Evolutionary conservation across 2,329 filamentous ascomycete species (phyloP).

Genomic region (Paracorniculantispora psalliotae): DNA sequence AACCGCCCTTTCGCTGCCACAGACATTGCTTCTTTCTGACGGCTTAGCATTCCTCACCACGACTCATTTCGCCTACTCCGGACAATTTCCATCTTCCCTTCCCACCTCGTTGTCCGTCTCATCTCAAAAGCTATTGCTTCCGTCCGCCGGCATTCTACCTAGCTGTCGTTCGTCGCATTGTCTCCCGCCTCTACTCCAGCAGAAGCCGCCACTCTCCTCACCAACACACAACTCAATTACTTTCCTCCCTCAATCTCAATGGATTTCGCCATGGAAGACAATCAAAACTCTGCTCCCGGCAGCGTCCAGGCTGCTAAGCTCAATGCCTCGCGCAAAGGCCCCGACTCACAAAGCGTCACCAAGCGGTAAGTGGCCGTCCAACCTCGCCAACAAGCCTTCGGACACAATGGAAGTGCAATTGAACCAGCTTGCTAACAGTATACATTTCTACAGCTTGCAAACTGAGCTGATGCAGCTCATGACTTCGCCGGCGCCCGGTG

Average conservation of each 20-base stretch:
- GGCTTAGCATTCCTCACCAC: neutral
- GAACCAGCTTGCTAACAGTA: neutral
- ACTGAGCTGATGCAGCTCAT: constrained; percentile 98
- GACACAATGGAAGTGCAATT: neutral
- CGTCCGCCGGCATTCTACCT: neutral
- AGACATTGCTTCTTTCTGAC: neutral
- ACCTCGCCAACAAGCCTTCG: constrained; percentile 4
- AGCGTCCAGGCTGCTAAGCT: constrained; percentile 59
- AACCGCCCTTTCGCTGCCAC: neutral
- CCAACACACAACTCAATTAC: neutral
- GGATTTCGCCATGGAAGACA: constrained; percentile 47
- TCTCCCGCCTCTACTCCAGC: neutral
- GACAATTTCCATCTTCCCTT: neutral
- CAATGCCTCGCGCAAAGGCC: constrained; percentile 48
- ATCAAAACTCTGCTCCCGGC: constrained; percentile 63
- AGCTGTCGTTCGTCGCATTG: neutral
- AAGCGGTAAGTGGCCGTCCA: constrained; percentile 56
- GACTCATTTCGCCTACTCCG: neutral
- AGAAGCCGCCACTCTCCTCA: neutral
- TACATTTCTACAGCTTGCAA: constrained; percentile 62
- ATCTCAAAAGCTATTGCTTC: neutral
- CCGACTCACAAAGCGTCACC: constrained; percentile 68
- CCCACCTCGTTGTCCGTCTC: neutral
- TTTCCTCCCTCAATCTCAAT: constrained; percentile 21
- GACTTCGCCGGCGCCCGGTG: constrained; percentile 87